Conservation (phyloP, 768 basidiomycete species). For the Rhodotorula paludigena region DNA sequence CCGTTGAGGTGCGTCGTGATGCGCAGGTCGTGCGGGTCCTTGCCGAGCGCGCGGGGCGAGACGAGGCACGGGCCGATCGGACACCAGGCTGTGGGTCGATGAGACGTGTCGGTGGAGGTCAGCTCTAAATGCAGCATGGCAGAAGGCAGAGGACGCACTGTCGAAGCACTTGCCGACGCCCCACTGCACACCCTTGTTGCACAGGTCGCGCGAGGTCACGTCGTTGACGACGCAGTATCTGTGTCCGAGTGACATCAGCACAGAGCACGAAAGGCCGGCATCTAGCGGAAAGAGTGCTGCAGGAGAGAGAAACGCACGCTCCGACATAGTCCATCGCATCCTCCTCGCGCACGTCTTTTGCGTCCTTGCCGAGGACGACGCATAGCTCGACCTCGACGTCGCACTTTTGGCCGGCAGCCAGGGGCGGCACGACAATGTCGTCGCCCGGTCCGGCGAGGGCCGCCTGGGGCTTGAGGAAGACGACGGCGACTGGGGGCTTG, state of each 20-base stretch:
- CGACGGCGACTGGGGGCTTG: conserved; percentile 40
- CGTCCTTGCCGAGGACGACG: conserved; percentile 45
- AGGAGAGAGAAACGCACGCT: conserved; percentile 8
- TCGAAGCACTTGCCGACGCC: conserved; percentile 33
- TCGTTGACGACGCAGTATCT: conserved; percentile 45
- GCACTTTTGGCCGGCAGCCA: conserved; percentile 33
- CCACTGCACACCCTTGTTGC: conserved; percentile 37
- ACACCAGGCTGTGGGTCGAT: conserved; percentile 20
- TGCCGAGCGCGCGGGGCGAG: neutral
- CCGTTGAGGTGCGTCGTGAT: conserved; percentile 41
- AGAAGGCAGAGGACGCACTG: conserved; percentile 3
- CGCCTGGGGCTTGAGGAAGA: conserved; percentile 47
- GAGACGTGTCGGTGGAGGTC: neutral
- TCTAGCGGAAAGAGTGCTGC: no score
- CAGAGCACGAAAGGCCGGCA: neutral
- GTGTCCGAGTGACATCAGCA: neutral
- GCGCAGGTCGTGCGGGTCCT: conserved; percentile 15
- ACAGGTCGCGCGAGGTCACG: conserved; percentile 31
- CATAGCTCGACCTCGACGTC: conserved; percentile 48
- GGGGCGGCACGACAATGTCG: conserved; percentile 42
- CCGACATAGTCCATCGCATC: conserved; percentile 46
- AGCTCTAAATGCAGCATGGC: neutral
- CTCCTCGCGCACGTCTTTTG: conserved; percentile 44
- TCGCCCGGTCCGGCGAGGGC: conserved; percentile 44
- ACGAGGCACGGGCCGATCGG: conserved; percentile 32